Evolutionary conservation across 495 filamentous ascomycete species (phyloP).

Genomic region (Coniosporium apollinis): DNA sequence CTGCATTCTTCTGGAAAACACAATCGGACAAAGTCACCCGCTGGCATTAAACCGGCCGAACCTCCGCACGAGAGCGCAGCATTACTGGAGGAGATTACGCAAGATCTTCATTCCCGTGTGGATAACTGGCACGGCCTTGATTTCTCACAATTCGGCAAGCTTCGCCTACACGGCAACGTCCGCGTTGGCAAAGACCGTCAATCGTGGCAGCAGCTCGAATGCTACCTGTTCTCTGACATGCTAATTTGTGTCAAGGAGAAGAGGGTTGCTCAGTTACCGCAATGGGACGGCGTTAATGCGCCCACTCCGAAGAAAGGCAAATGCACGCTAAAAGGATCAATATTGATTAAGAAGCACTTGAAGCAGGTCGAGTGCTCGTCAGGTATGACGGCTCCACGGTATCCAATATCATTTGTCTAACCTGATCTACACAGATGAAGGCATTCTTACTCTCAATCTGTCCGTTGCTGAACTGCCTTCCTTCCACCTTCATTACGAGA

Average conservation of each 20-base stretch:
- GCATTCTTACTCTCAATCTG: constrained; percentile 74
- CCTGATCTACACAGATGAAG: constrained; percentile 41
- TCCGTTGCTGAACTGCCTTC: constrained; percentile 91
- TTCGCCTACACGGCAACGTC: constrained; percentile 80
- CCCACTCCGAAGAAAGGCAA: constrained; percentile 38
- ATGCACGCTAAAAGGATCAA: constrained; percentile 91
- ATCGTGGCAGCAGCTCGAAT: constrained; percentile 97
- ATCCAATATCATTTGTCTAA: constrained; percentile 3
- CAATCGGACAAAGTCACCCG: constrained; percentile 12
- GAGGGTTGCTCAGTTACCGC: constrained; percentile 40
- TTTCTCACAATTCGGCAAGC: constrained; percentile 82
- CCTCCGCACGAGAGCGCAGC: constrained; percentile 37
- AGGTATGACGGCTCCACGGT: constrained; percentile 22
- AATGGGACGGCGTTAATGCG: constrained; percentile 44
- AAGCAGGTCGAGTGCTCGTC: constrained; percentile 64
- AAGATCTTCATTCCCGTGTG: constrained; percentile 67
- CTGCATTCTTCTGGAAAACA: constrained; percentile 17
- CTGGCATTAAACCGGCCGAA: constrained; percentile 7
- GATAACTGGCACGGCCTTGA: constrained; percentile 99
- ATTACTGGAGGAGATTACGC: constrained; percentile 67
- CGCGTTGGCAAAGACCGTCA: constrained; percentile 91
- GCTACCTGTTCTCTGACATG: constrained; percentile 96
- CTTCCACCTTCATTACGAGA: constrained; percentile 88
- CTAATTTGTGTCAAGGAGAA: constrained; percentile 99
- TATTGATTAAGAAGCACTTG: constrained; percentile 95